Base-by-base conservation (phyloP, 1,284 basidiomycete genomes). In the Trichosporon faecale region DNA sequence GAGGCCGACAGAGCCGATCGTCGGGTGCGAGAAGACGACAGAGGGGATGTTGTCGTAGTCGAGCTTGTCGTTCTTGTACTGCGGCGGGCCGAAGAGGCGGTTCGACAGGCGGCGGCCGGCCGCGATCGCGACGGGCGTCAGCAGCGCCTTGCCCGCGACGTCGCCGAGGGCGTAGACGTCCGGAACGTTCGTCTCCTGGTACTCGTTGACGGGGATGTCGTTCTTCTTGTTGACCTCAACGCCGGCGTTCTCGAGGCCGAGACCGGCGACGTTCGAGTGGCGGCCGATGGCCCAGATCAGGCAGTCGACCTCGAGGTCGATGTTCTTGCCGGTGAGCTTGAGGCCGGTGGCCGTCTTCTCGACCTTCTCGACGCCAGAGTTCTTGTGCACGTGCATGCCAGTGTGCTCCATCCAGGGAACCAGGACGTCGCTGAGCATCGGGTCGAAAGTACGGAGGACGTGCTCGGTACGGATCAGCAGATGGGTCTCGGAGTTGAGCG, bases 51-150 rank as follows among this genome's bases (percentile, higher is more conserved):
- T 89, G 60, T 91, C 88, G 82, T 99, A 99, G 79, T 87, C 88
- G 73, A 98, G 87, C 83, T 95, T 93, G 79, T 98, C 92, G 69
- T 91, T 83, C 85, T 91, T 93, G 86, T 88, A 94, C 83, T 92
- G 86, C 67, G 89, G 87, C 0, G 89, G 89, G 11, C 96, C 97
- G 80, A 94, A 99, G 66, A 99, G 85, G 66, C 97, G 86, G 85
- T 98, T 99, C 65, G 90, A 88, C 49, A 98, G 85, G 72, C 94
- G 86, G 69, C 96, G 87, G 27, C 95, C 96, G 5, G 97, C 97
- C 64, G 96, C 96, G 72, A 99, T 97, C 25, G 96, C 97, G 6
- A 99, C 97, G n/a, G 97, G 96, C 0, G 96, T 99, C 72, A 99
- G 87, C 31, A 95, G 85, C 27, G 89, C 93, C 84, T 96, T 95